Base-by-base conservation (phyloP, 768 basidiomycete species). In the Boletus speciosus region DNA sequence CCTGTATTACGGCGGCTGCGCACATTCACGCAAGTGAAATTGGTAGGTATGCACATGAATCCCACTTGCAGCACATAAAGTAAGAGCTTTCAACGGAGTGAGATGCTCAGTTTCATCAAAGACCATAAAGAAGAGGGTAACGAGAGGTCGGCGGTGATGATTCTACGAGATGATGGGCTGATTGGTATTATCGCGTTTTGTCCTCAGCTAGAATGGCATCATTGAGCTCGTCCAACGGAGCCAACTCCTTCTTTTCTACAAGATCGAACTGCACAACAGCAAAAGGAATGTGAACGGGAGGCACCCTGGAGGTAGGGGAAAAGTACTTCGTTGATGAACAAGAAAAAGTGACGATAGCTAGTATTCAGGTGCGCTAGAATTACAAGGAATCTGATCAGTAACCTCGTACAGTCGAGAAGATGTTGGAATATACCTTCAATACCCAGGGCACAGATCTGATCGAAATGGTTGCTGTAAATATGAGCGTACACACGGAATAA, bases 401-500 rank as follows among this genome's bases (percentile, higher is more conserved):
- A 44, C 43, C 41, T 38, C n/a, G 15, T 21, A 27, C 19, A 23
- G 12, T 10, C 27, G 3, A 8, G 21, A 43, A 12, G 31, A 2
- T 16, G 25, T 15, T 12, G 14, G 6, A 47, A 34, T 76, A 38
- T 56, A 96, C 96, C 96, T 82, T 99, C 97, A 49, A 99, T 98
- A 6, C 95, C 95, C 43, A 99, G 75, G 14, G 97, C 97, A 70
- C 96, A 98, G 55, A 98, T 92, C 64, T 98, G 96, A 64, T 98
- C 97, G 70, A 99, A 98, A 72, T 99, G 97, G 61, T 93, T 96
- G 78, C 94, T 96, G 77, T 99, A 99, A 66, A 98, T 86, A 70
- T 99, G 97, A 19, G 94, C 97, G 69, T 99, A 99, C 39, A 99
- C 90, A 16, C 97, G 83, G 80, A 99, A 99, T 51, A 99, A 71